A percentile compares a stretch with the other conserved stretches of the same genome.
Evolutionary conservation across 2,329 filamentous ascomycete species (phyloP).

Genomic region (Aspergillus aculeatinus): DNA sequence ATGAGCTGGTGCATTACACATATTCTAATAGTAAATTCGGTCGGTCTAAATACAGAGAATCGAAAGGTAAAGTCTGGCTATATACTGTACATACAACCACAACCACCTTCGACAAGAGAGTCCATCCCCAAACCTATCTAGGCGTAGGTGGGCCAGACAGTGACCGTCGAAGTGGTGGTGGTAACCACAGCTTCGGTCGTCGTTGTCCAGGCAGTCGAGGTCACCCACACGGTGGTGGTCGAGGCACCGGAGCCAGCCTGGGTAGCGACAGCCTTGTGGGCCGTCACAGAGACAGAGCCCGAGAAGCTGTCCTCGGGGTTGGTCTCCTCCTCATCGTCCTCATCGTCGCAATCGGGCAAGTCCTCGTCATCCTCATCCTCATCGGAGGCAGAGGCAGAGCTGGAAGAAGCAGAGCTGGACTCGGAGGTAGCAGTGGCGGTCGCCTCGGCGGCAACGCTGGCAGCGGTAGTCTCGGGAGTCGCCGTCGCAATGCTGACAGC

Average conservation of each 20-base stretch:
- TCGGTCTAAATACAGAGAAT: background rate
- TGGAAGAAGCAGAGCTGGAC: background rate
- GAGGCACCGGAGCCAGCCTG: background rate
- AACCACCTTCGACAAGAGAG: background rate
- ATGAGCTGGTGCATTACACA: background rate
- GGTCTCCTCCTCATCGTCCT: background rate
- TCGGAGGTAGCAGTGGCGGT: background rate
- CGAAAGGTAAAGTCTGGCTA: background rate
- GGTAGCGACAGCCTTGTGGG: background rate
- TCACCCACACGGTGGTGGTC: slow-evolving; percentile 8
- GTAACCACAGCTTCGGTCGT: slow-evolving; percentile 9
- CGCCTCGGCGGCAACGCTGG: background rate
- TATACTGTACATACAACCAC: background rate
- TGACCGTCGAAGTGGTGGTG: slow-evolving; percentile 11
- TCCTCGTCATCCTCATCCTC: slow-evolving; percentile 1
- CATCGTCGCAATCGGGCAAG: background rate
- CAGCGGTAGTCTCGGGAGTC: background rate
- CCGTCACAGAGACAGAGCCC: background rate
- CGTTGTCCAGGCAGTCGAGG: slow-evolving; percentile 5
- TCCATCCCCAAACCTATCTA: background rate
- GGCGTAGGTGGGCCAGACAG: slow-evolving; percentile 9
- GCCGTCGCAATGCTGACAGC: slow-evolving; percentile 1
- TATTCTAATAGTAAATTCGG: background rate
- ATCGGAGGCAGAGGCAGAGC: background rate
- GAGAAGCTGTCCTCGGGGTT: background rate